Conservation (phyloP, 179 eudicot species). For the Spinacia oleracea region DNA sequence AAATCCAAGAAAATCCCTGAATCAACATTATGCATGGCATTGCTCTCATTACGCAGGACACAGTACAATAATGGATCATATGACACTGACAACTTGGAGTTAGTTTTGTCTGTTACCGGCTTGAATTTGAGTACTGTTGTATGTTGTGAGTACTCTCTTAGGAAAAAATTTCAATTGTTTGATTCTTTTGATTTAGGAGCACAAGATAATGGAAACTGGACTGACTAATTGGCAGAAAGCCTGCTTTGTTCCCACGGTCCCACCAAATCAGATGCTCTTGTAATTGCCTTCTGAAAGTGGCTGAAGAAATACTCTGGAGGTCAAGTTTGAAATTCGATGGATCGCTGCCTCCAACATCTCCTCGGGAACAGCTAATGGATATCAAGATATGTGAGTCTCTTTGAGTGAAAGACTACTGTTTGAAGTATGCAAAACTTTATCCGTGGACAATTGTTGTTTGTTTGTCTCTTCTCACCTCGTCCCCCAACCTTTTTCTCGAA, state of each 20-base stretch:
- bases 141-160: not conserved
- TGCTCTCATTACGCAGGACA: not conserved
- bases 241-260: constrained; percentile 86
- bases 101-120: not conserved
- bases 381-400: constrained; percentile 51
- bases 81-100: not conserved
- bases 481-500: too few species aligned
- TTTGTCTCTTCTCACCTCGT: too few species aligned
- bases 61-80: not conserved
- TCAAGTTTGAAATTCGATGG: constrained; percentile 54
- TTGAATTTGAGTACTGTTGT: not conserved
- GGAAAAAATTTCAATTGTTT: not conserved
- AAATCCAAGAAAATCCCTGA: too few species aligned
- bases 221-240: constrained; percentile 78
- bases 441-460: not conserved
- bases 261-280: constrained; percentile 76
- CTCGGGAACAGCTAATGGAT: constrained; percentile 80
- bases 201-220: constrained; percentile 61
- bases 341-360: constrained; percentile 70
- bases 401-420: not conserved
- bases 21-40: not conserved
- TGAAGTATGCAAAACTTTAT: not conserved
- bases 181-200: constrained; percentile 46
- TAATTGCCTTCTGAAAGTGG: constrained; percentile 80
- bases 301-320: constrained; percentile 68